Evolutionary conservation across 164 flowering plant species (phyloP), one percentile per base, ranked within the genome.

Genomic region (Chimonanthus salicifolius): DNA sequence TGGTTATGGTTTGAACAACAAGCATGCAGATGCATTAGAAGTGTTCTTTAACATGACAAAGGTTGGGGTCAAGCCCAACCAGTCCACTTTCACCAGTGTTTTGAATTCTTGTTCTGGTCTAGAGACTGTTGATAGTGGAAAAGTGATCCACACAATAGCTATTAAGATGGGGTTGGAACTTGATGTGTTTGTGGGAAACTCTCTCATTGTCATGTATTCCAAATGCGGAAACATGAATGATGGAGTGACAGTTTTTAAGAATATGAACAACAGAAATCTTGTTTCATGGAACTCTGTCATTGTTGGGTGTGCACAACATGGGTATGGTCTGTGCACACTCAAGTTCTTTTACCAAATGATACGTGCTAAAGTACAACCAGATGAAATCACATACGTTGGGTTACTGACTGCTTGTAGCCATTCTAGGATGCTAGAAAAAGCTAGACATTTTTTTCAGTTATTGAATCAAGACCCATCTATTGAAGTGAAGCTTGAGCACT

Each of bases 401-500:
- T 58, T 74, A n/a, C 66, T 73, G 64, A 73, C 79, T 64, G 75
- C 76, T 20, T 73, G 76, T 64, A 73, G 79, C 58, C 79, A 77
- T 64, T 68, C 70, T 45, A 69, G 73, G 16, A 63, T 73, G 69
- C 16, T 73, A 18, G 54, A 64, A 20, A 49, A 64, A 54, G 76
- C 73, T n/a, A 49, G 51, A 6, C 46, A 60, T 1, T 69, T 72
- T 69, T 73, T 77, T 21, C 48, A 62, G 16, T 11, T 62, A 64
- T 47, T 77, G 64, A 70, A 43, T 10, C 62, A 46, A 10, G 73
- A 69, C 64, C 72, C 65, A 20, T 62, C 65, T 4, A 46, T 73
- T n/a, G 69, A 68, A 1, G 65, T 72, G 63, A 69, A 69, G 76
- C 72, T 62, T 46, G 76, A 77, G 65, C 73, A 69, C 70, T 77